These are phyloP conservation scores for Chenopodium berlandieri DNA, from an alignment of 148 eudicot species.

Conservation along the genomic window DNA sequence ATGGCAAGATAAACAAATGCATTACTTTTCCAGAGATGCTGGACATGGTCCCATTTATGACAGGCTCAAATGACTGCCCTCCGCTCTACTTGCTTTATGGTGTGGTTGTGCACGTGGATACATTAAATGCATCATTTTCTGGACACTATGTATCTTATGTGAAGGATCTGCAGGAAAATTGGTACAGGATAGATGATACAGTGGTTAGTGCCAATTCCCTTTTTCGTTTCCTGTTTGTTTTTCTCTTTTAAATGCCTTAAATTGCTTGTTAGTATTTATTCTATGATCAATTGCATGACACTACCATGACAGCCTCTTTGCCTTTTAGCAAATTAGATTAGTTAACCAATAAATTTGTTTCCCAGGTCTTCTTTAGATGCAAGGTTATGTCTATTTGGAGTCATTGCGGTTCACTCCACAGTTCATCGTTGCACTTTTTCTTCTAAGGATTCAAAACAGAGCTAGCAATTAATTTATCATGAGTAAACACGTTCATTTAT, in stretches of 20 bases:
- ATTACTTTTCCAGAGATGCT: conserved; percentile 88
- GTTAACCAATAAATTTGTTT: not conserved
- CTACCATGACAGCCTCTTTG: not conserved
- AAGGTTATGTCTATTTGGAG: not conserved
- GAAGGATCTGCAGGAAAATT: conserved; percentile 78
- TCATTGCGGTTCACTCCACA: not conserved
- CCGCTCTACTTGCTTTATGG: conserved; percentile 89
- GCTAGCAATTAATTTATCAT: not conserved
- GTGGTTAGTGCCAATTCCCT: conserved; percentile 41
- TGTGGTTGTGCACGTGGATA: conserved; percentile 90
- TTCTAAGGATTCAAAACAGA: not conserved
- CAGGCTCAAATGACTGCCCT: conserved; percentile 77
- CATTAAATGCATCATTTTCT: conserved; percentile 88
- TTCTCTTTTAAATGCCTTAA: not conserved
- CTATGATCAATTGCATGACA: not conserved
- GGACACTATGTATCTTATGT: conserved; percentile 90
- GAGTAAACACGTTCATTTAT: not conserved
- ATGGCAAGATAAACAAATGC: conserved; percentile 88
- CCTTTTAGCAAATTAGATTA: not conserved
- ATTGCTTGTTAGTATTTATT: not conserved
- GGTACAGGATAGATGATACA: conserved; percentile 86
- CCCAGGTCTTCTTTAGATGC: not conserved
- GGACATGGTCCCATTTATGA: conserved; percentile 92
- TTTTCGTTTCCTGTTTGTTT: not conserved
- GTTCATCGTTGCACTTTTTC: not conserved